Percentiles rank a stretch among this genome's conserved stretches.
Conservation (phyloP, 305 asterid species). For the Fraxinus baroniana region DNA sequence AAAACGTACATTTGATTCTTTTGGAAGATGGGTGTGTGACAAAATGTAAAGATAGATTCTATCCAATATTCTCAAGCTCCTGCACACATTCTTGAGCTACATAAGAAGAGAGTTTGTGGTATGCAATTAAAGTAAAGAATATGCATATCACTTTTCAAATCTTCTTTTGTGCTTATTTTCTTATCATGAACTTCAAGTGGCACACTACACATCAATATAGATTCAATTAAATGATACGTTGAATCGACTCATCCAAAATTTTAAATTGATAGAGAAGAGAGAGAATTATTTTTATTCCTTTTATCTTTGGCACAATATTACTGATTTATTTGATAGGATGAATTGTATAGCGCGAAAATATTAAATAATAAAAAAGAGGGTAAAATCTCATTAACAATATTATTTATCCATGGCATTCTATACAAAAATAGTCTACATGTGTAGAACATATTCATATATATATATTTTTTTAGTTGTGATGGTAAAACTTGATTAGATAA, state of each 20-base stretch:
- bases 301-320: background rate
- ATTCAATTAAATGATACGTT: background rate
- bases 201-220: background rate
- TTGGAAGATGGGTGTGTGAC: background rate
- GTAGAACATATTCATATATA: background rate
- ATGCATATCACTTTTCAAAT: background rate
- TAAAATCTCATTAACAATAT: background rate
- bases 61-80: background rate
- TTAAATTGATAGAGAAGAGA: background rate
- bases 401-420: background rate
- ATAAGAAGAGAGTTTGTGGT: background rate
- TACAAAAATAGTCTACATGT: background rate
- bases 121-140: background rate
- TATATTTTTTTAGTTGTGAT: background rate
- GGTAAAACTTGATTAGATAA: background rate
- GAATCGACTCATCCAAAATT: background rate
- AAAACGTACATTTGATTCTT: background rate
- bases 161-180: background rate
- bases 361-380: background rate
- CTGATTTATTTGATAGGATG: background rate
- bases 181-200: slow-evolving; percentile 1
- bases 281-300: background rate
- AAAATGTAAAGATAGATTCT: background rate
- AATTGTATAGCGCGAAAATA: too few species aligned
- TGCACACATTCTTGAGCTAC: background rate